Evolutionary conservation across 208 protist species (phyloP).

Genomic region (Trypanosoma platydactyli): DNA sequence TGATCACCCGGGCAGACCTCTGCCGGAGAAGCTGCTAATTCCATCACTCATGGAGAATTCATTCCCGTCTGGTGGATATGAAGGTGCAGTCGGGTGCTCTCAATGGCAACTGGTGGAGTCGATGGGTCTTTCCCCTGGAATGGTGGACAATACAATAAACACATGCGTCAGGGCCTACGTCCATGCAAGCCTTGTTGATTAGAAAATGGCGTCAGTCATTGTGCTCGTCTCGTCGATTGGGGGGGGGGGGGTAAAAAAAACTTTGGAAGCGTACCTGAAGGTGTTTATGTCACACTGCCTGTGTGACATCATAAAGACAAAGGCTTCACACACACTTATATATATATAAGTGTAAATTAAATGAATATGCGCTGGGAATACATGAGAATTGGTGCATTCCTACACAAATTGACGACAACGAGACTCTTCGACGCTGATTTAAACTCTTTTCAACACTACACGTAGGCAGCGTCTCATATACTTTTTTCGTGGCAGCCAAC

Average conservation of each 20-base stretch:
- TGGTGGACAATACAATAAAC: slow-evolving; percentile 28
- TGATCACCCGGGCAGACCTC: slow-evolving; percentile 41
- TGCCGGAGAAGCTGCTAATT: slow-evolving; percentile 48
- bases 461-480: neutral
- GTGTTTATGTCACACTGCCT: too few species aligned
- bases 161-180: slow-evolving; percentile 29
- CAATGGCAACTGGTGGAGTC: slow-evolving; percentile 38
- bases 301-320: too few species aligned
- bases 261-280: too few species aligned
- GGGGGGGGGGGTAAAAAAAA: too few species aligned
- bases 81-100: slow-evolving; percentile 52
- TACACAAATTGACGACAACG: too few species aligned
- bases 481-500: neutral
- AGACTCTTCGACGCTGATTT: too few species aligned
- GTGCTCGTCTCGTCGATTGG: too few species aligned
- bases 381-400: too few species aligned
- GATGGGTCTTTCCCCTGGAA: slow-evolving; percentile 11
- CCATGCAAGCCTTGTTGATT: slow-evolving; percentile 16
- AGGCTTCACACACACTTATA: too few species aligned
- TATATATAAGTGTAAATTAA: too few species aligned
- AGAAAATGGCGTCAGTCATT: too few species aligned
- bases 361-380: too few species aligned
- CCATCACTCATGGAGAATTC: slow-evolving; percentile 28
- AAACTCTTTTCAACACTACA: neutral
- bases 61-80: slow-evolving; percentile 43